Conservation (phyloP, 176 grass and related monocot genomes). For the Ampelocalamus luodianensis region DNA sequence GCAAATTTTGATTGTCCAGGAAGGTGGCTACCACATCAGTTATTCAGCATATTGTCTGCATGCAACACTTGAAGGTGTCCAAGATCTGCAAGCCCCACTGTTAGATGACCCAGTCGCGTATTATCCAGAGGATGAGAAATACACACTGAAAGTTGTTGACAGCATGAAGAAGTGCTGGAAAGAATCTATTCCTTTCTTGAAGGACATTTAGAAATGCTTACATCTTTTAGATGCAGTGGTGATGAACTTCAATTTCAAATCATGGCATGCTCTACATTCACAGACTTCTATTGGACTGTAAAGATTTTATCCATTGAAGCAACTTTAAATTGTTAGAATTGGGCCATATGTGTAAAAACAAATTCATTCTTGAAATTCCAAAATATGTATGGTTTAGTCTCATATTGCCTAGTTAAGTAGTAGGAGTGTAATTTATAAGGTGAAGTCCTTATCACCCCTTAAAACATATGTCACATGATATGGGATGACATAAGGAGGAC, state of each 20-base stretch:
- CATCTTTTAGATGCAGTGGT: background rate
- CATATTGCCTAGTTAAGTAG: no score
- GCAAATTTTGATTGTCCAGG: slow-evolving; percentile 76
- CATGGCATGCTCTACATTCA: background rate
- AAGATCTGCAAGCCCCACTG: slow-evolving; percentile 53
- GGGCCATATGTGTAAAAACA: no score
- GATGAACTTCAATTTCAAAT: background rate
- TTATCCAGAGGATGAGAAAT: slow-evolving; percentile 75
- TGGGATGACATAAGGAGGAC: no score
- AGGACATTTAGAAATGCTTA: slow-evolving; percentile 47
- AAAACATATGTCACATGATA: no score
- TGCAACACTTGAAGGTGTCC: slow-evolving; percentile 82
- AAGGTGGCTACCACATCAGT: slow-evolving; percentile 84
- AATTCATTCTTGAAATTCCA: no score
- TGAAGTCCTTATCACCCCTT: no score
- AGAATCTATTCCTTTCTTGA: slow-evolving; percentile 75
- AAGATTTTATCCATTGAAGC: background rate
- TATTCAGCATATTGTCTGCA: slow-evolving; percentile 94
- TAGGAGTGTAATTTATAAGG: no score
- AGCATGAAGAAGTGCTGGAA: slow-evolving; percentile 70
- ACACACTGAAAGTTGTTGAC: slow-evolving; percentile 65
- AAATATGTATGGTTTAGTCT: no score
- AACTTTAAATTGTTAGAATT: no score
- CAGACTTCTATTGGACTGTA: background rate
- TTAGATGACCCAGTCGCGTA: slow-evolving; percentile 80